Evolutionary conservation across 768 basidiomycete species (phyloP), one percentile per base, ranked within the genome.

Genomic region (Rhodotorula paludigena): DNA sequence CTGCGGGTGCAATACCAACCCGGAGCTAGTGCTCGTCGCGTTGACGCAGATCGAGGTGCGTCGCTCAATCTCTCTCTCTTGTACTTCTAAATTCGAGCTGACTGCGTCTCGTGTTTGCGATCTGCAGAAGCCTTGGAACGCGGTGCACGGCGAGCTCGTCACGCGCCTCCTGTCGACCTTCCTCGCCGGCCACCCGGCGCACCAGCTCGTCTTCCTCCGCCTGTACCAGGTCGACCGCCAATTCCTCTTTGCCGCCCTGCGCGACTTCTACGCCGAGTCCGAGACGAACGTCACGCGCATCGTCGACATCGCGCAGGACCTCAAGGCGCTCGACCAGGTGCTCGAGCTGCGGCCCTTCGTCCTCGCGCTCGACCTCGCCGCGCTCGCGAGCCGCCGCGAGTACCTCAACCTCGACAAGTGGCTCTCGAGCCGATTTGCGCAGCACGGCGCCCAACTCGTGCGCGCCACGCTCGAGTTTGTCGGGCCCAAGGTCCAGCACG

Each of bases 361-460:
- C 57, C 60, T 98, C 75, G 87, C 92, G 2, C 84, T 98, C 51
- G 96, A 99, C 77, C 87, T 97, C 57, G 96, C 96, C 32, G 89
- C 92, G 8, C 81, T 96, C 49, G 94, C 96, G 20, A 92, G 90
- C 42, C 87, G 92, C 48, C 82, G 92, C 73, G 94, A 97, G 78
- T 90, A 92, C 76, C 82, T 98, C 74, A 92, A 99, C 75, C 82
- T 99, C 52, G 93, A 96, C 80, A 93, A 94, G 79, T 99, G 94
- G 93, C 82, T 98, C 23, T 86, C 89, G 21, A 89, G 91, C 77
- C 89, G 92, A 74, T 89, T 93, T 28, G 81, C 85, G 30, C 81
- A 83, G 55, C 89, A 93, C 69, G 91, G 90, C 14, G 83, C 83
- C 36, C 89, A 90, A 69, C 96, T 98, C 76, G 83, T 96, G 41